Evolutionary conservation across 208 protist species (phyloP), one percentile per base, ranked within the genome.

Genomic region (Leishmania tropica): DNA sequence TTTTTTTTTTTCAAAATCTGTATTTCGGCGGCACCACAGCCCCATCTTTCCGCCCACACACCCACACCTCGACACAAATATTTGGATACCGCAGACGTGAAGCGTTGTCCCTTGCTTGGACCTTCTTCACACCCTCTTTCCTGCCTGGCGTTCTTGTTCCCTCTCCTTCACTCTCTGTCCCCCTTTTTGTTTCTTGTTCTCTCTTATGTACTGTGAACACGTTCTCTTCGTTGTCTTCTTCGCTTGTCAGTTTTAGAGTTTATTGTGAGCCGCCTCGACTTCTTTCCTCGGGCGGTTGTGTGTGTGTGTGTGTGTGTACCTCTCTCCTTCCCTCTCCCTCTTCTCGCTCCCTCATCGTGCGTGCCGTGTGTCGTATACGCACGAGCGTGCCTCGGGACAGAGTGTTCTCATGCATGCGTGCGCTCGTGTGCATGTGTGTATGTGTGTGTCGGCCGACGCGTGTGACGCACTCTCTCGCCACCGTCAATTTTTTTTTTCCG

Each of bases 121-220:
- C 21, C 31, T 47, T 47, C 67, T 42, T 42, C 21, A n/a, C 99
- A 98, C 89, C 77, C 37, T 47, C 60, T 86, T 73, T 83, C 75
- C 73, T 82, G 77, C 80, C 82, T 83, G 83, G 78, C 71, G 24
- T 42, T 62, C 79, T 75, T 75, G 56, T 31, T 24, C 24, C 24
- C 56, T 31, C 24, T 62, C 6, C 56, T 17, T 56, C 53, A 1
- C 11, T 21, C 19, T 21, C 53, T 19, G 17, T 56, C 24, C 54
- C 54, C 7, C 54, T 58, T 24, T 28, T 28, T 24, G 17, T 58
- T 64, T 64, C 19, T 17, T 11, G 24, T 35, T 31, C 58, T 64
- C 58, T 37, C 15, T 5, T 42, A 68, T 81, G 48, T 75, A 67
- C n/a, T 71, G 28, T 62, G 56, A 31, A 68, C 15, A 40, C 62